Conservation (phyloP, 495 filamentous ascomycete species). For the Elaphomyces granulatus region DNA sequence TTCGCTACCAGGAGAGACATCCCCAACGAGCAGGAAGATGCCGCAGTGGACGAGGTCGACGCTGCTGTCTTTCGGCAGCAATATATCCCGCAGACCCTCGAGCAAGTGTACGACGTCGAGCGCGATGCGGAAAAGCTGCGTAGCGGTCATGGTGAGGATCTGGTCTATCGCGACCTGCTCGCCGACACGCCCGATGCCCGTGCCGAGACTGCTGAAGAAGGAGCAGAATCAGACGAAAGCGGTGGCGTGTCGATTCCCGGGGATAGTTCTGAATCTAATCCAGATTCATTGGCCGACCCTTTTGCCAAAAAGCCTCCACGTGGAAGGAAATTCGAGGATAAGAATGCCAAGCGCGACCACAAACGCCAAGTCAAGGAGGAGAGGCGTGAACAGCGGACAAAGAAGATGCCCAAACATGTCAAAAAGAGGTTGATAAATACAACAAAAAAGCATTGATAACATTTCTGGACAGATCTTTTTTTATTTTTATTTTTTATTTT, state of each 20-base stretch:
- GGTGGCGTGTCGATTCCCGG: slow-evolving; percentile 29
- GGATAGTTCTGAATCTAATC: slow-evolving; percentile 28
- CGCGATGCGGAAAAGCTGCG: slow-evolving; percentile 68
- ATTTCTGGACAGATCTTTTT: too few species aligned
- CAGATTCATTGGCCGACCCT: slow-evolving; percentile 17
- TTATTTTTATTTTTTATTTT: too few species aligned
- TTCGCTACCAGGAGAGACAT: slow-evolving; percentile 28
- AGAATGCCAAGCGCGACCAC: slow-evolving; percentile 76
- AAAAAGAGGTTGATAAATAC: slow-evolving; percentile 64
- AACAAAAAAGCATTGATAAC: slow-evolving; percentile 33
- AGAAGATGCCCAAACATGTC: slow-evolving; percentile 88
- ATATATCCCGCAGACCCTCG: slow-evolving; percentile 84
- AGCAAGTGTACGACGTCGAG: slow-evolving; percentile 93
- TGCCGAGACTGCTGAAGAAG: slow-evolving; percentile 19
- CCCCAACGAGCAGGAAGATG: slow-evolving; percentile 23
- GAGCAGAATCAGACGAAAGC: slow-evolving; percentile 34
- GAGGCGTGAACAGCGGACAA: slow-evolving; percentile 77
- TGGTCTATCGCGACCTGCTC: slow-evolving; percentile 71
- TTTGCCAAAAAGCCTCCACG: slow-evolving; percentile 58
- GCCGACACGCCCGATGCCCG: slow-evolving; percentile 43
- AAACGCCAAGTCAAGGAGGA: slow-evolving; percentile 89
- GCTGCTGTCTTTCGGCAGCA: slow-evolving; percentile 88
- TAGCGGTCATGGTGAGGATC: slow-evolving; percentile 51
- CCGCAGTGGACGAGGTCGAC: slow-evolving; percentile 47
- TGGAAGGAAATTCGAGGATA: slow-evolving; percentile 83